A percentile compares a stretch with the other conserved stretches of the same genome.
Evolutionary conservation across 306 rosid species (phyloP).

Genomic region (Cucurbita pepo): DNA sequence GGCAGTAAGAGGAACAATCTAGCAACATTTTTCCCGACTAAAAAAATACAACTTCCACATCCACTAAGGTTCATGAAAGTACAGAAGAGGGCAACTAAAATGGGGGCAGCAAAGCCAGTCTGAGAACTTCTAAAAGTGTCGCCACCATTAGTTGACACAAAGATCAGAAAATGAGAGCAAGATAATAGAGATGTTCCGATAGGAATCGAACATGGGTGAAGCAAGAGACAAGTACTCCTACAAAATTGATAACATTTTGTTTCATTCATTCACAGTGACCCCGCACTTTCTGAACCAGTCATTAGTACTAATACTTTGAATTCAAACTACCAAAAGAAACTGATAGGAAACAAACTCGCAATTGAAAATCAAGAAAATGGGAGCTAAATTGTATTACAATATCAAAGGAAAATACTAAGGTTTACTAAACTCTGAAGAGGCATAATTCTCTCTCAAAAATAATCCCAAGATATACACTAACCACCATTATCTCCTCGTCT

Average conservation of each 20-base stretch:
- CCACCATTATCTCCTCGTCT: background rate
- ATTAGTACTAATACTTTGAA: background rate
- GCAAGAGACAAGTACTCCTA: background rate
- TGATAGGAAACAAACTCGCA: background rate
- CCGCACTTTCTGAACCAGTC: background rate
- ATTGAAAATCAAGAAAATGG: background rate
- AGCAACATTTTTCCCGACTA: background rate
- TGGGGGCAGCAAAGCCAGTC: background rate
- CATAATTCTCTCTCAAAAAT: background rate
- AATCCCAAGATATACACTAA: background rate
- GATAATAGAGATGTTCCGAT: background rate
- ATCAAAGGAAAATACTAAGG: background rate
- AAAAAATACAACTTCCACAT: background rate
- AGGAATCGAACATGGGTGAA: background rate
- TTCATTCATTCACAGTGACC: background rate
- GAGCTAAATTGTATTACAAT: background rate
- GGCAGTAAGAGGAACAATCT: conserved; percentile 4
- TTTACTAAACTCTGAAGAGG: background rate
- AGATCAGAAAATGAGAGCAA: background rate
- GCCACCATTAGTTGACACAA: background rate
- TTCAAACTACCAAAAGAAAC: background rate
- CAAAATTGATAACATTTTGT: background rate
- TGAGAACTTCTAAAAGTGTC: background rate
- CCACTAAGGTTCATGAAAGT: background rate
- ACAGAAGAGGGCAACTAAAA: background rate